phyloP scores from a whole-genome alignment of 192 early-diverging fungal species.

The Endogone sp. region DNA sequence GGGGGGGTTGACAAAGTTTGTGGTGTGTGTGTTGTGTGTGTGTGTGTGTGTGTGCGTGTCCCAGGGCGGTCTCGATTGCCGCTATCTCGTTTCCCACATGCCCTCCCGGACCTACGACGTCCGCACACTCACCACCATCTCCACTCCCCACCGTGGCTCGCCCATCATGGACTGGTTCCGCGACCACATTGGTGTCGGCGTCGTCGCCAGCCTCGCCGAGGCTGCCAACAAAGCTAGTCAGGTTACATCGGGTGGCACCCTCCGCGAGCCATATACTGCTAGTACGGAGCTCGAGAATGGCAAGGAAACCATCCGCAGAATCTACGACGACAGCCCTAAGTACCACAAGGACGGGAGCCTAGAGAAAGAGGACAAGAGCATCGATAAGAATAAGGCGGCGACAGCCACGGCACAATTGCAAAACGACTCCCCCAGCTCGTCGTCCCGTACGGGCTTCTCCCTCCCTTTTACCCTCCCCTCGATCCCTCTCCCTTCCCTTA shows the following conservation, averaged over 20 bases:
- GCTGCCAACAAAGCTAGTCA: constrained; percentile 9
- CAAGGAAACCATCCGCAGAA: not conserved
- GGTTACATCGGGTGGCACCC: too few relatives aligned
- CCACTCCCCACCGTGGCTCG: constrained; percentile 91
- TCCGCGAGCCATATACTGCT: too few relatives aligned
- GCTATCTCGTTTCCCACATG: constrained; percentile 88
- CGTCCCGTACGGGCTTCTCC: not conserved
- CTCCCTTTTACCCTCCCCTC: constrained; percentile 4
- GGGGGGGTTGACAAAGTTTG: too few relatives aligned
- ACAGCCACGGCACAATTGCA: too few relatives aligned
- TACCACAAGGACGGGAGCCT: constrained; percentile 6
- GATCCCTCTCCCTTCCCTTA: constrained; percentile 24
- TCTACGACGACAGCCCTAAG: not conserved
- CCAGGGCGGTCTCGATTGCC: constrained; percentile 90
- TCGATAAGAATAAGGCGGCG: too few relatives aligned
- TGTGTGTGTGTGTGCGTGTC: too few relatives aligned
- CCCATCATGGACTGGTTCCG: constrained; percentile 95
- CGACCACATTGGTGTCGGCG: constrained; percentile 79
- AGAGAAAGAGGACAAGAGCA: too few relatives aligned
- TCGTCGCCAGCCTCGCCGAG: constrained; percentile 34
- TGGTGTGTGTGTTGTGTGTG: too few relatives aligned
- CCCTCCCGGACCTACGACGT: constrained; percentile 64
- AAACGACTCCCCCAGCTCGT: too few relatives aligned
- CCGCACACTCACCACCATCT: constrained; percentile 83
- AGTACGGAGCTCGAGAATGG: constrained; percentile 1